Evolutionary conservation across 768 basidiomycete genomes (phyloP), one percentile per base, ranked within the genome.

Genomic region (Mycena vulgaris): DNA sequence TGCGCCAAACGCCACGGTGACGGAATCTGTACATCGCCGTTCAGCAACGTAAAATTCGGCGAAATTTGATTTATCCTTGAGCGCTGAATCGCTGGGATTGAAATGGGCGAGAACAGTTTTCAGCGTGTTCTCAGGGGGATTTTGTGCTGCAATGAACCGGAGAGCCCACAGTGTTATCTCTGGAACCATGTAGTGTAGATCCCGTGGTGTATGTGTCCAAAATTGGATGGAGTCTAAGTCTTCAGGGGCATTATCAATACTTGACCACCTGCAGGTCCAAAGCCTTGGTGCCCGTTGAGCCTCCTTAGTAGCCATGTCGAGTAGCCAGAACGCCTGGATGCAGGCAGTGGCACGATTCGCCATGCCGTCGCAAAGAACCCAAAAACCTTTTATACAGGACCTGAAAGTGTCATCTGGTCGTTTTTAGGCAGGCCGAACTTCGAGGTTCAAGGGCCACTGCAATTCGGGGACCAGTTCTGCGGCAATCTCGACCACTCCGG

Each of bases 291-390:
- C 13, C 6, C 33, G 53, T 27, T 30, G 57, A 42, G 9, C 25
- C 23, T 58, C 57, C 14, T 42, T 39, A 14, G 57, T 42, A 28
- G 42, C 45, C 59, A 61, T 33, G 2, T 61, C 30, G 17, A 61
- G 30, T 23, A 35, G 4, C 59, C 59, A 31, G 11, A 61, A 61
- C n/a, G n/a, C n/a, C n/a, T n/a, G n/a, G n/a, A n/a, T n/a, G n/a
- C n/a, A n/a, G n/a, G n/a, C n/a, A n/a, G n/a, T n/a, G n/a, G n/a
- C n/a, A n/a, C n/a, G n/a, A n/a, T n/a, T n/a, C n/a, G n/a, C n/a
- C n/a, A n/a, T n/a, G n/a, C n/a, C n/a, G n/a, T n/a, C n/a, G n/a
- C n/a, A n/a, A n/a, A n/a, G n/a, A n/a, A n/a, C n/a, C n/a, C n/a
- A n/a, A n/a, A n/a, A n/a, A n/a, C n/a, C n/a, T n/a, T n/a, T n/a